Evolutionary conservation across 352 stramenopile species (phyloP).

Genomic region (Thraustotheca clavata): DNA sequence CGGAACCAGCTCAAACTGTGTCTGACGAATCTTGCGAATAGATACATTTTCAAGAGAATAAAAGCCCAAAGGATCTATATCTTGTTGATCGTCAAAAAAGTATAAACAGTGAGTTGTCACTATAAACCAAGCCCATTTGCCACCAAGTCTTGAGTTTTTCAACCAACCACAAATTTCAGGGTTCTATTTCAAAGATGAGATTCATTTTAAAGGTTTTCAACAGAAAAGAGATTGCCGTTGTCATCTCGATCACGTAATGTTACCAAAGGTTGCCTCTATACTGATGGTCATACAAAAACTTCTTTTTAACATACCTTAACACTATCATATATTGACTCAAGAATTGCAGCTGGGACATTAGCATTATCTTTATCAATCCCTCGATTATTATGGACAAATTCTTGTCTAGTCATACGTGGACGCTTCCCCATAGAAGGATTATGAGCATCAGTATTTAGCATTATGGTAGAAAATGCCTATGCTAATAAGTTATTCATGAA

Average conservation of each 20-base stretch:
- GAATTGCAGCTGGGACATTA: constrained; percentile 90
- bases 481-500: neutral
- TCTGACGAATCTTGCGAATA: neutral
- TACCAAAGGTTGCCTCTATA: constrained; percentile 11
- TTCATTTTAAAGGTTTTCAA: too few relatives aligned
- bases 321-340: constrained; percentile 92
- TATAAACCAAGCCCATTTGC: constrained; percentile 12
- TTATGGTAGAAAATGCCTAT: constrained; percentile 96
- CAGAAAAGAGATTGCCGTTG: constrained; percentile 21
- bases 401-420: constrained; percentile 83
- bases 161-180: constrained; percentile 15
- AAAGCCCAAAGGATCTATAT: constrained; percentile 13
- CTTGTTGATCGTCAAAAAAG: constrained; percentile 8
- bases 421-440: constrained; percentile 85
- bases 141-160: neutral
- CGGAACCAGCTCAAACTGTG: constrained; percentile 1
- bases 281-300: neutral
- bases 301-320: constrained; percentile 81
- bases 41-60: constrained; percentile 16
- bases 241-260: constrained; percentile 16
- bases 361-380: constrained; percentile 85
- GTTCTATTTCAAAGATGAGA: neutral
- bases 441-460: constrained; percentile 99
- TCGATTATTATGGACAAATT: constrained; percentile 81
- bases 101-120: constrained; percentile 7